Evolutionary conservation across 75 land plant species (phyloP), one percentile per base, ranked within the genome.

Genomic region (Adiantum capillusveneris): DNA sequence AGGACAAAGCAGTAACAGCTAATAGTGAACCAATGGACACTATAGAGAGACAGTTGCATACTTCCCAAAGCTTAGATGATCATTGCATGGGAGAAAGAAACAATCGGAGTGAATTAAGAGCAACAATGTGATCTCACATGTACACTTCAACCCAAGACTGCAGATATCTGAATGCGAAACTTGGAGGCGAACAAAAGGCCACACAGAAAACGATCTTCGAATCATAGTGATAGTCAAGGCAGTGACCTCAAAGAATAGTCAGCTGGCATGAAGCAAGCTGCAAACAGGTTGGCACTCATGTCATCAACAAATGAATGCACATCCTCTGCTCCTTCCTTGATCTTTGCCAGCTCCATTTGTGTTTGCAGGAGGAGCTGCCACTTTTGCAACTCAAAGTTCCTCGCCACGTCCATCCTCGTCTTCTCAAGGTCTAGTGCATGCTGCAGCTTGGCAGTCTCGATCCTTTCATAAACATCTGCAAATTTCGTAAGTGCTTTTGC

Each of bases 351-450:
- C 57, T 81, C 80, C 5, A 72, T 70, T 65, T 79, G 71, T 12
- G 73, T 75, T 61, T 67, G 67, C 75, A 76, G 79, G 52, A 79
- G 52, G 37, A 76, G 74, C 65, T 73, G 79, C 63, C 69, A 75
- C 57, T 70, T 75, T 58, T 74, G 80, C 60, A 66, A 27, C 66
- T 79, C 83, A 62, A 79, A 46, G 27, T 79, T 81, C 60, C 65
- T 74, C 11, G 68, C 72, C 28, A 84, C 74, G 27, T 84, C 88
- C 76, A 56, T 72, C 60, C 88, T 70, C 70, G 78, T 71, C 57
- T 59, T 77, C 70, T 84, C 88, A 65, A 84, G 66, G 26, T 84
- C 88, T 60, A 72, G 27, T 76, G 80, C 65, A 66, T 75, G 81
- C 76, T 78, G 76, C 69, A 71, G 79, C 74, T 75, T 81, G 34